These are phyloP conservation scores for Aspergillus nidulans DNA, from an alignment of 495 filamentous ascomycete genomes.

Conservation along the genomic window DNA sequence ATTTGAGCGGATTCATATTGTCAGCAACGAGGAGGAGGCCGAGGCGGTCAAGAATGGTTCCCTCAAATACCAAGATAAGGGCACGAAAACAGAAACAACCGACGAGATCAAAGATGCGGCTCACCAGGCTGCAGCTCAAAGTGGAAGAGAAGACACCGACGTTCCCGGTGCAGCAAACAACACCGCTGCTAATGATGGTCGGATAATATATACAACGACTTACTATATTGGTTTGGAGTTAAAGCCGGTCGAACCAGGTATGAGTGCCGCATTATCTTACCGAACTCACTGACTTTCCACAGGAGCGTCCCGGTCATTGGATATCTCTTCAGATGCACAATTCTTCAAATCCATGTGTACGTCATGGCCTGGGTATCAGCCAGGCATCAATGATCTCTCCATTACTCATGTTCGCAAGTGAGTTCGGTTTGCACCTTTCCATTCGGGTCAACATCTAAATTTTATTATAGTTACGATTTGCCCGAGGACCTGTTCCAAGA, in stretches of 20 bases:
- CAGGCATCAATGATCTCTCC: conserved; percentile 58
- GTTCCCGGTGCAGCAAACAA: conserved; percentile 39
- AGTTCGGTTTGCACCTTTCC: conserved; percentile 21
- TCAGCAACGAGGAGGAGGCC: conserved; percentile 65
- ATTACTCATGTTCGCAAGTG: conserved; percentile 77
- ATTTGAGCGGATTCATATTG: conserved; percentile 74
- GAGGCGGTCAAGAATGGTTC: conserved; percentile 67
- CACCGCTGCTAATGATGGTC: conserved; percentile 30
- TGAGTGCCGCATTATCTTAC: conserved; percentile 11
- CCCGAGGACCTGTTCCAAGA: conserved; percentile 84
- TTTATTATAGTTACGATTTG: conserved; percentile 64
- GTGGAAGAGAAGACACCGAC: conserved; percentile 43
- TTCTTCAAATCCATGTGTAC: conserved; percentile 70
- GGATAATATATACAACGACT: conserved; percentile 74
- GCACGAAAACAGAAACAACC: conserved; percentile 55
- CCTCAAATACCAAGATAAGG: conserved; percentile 60
- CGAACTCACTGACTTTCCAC: conserved; percentile 20
- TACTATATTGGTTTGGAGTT: conserved; percentile 83
- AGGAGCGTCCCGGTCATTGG: conserved; percentile 51
- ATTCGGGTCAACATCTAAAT: conserved; percentile 15
- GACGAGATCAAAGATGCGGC: conserved; percentile 54
- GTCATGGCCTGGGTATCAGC: conserved; percentile 61
- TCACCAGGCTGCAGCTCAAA: conserved; percentile 46
- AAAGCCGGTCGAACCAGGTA: conserved; percentile 32
- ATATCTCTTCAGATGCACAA: conserved; percentile 67